Conservation (phyloP, 305 asterid species). For the Ilex paraguariensis region DNA sequence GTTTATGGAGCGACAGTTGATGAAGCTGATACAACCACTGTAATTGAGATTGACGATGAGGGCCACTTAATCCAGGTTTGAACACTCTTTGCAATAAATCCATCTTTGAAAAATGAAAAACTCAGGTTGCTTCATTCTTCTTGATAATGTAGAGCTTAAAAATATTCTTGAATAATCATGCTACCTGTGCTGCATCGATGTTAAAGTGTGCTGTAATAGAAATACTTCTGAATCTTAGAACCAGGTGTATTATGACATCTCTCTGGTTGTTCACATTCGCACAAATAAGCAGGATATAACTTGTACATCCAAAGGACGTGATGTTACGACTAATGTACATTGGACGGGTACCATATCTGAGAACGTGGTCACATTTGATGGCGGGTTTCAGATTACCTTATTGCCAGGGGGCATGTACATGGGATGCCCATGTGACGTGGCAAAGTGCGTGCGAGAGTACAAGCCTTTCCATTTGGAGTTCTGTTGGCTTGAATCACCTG, state of each 20-base stretch:
- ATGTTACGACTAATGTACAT: conserved; percentile 58
- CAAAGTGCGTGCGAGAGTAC: conserved; percentile 74
- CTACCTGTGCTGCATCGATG: too few species aligned
- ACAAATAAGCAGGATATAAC: conserved; percentile 49
- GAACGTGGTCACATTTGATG: conserved; percentile 55
- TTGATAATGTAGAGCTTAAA: too few species aligned
- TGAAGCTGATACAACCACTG: conserved; percentile 64
- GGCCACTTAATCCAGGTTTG: conserved; percentile 80
- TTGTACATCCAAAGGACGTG: conserved; percentile 39
- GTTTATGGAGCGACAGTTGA: conserved; percentile 87
- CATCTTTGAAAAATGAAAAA: neutral
- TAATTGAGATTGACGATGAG: conserved; percentile 55
- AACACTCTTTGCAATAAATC: conserved; percentile 3
- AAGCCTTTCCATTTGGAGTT: conserved; percentile 82
- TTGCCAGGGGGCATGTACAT: conserved; percentile 85
- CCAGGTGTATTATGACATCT: too few species aligned
- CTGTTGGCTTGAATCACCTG: conserved; percentile 80
- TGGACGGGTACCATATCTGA: conserved; percentile 71
- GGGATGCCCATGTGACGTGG: conserved; percentile 80
- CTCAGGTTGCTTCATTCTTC: too few species aligned
- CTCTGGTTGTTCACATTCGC: too few species aligned
- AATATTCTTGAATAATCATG: too few species aligned
- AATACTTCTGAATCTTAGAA: too few species aligned
- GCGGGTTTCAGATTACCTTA: conserved; percentile 65
- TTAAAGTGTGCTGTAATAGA: too few species aligned